Conservation (phyloP, 139 green algal genomes). For the Pleodorina starrii region DNA sequence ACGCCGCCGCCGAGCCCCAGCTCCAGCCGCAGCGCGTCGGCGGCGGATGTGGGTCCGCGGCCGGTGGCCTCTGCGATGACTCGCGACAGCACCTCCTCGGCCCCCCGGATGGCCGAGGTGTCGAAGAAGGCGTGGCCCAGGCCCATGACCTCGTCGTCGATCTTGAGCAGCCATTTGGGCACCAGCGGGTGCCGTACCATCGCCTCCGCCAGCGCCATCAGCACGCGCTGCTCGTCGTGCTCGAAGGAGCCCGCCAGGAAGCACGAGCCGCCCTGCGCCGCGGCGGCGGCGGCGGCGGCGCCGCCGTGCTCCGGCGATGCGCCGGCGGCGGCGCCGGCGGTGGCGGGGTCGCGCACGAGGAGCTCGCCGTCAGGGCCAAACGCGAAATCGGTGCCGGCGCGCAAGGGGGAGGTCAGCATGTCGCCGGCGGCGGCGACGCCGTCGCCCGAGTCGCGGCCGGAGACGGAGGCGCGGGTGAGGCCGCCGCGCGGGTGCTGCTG, state of each 20-base stretch:
- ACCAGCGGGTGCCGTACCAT: constrained; percentile 59
- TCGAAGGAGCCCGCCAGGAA: too few species aligned
- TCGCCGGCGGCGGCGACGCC: not conserved
- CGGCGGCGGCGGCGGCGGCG: not conserved
- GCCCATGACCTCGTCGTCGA: constrained; percentile 71
- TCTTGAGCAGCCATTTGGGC: constrained; percentile 72
- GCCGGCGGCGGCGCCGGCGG: not conserved
- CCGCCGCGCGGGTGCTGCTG: too few species aligned
- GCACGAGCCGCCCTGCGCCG: too few species aligned
- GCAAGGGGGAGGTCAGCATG: constrained; percentile 1
- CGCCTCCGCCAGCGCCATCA: constrained; percentile 48
- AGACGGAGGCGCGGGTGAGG: not conserved
- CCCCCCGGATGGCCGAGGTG: constrained; percentile 52
- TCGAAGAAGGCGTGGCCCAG: constrained; percentile 69
- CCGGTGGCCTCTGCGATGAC: constrained; percentile 11
- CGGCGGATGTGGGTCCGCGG: not conserved
- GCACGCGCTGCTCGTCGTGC: constrained; percentile 50
- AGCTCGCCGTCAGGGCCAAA: constrained; percentile 39
- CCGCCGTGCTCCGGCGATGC: not conserved
- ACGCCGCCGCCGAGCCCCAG: not conserved
- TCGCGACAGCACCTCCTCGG: constrained; percentile 53
- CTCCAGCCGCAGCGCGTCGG: constrained; percentile 35
- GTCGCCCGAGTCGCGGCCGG: not conserved
- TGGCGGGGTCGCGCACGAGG: not conserved
- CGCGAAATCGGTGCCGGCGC: constrained; percentile 11